phyloP scores from a whole-genome alignment of 2,329 filamentous ascomycete genomes.

The Scytalidium lignicola region DNA sequence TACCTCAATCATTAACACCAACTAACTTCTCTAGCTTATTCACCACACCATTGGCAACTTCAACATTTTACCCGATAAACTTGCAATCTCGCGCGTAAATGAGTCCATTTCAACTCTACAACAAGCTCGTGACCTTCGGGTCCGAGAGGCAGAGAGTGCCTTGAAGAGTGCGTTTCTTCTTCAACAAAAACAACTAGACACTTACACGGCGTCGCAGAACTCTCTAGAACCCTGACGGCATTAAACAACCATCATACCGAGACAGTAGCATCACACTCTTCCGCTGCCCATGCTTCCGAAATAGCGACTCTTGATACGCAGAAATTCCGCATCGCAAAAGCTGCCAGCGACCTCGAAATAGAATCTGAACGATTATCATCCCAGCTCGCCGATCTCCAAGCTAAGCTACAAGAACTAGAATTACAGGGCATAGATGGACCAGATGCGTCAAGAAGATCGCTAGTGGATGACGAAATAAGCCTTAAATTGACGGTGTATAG shows the following conservation, averaged over 20 bases:
- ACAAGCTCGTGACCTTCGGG: slow-evolving; percentile 73
- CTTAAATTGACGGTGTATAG: slow-evolving; percentile 87
- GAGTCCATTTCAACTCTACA: slow-evolving; percentile 80
- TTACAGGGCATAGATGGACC: slow-evolving; percentile 79
- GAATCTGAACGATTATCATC: slow-evolving; percentile 88
- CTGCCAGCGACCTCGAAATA: slow-evolving; percentile 81
- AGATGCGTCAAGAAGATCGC: slow-evolving; percentile 31
- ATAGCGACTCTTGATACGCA: slow-evolving; percentile 86
- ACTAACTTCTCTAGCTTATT: slow-evolving; percentile 61
- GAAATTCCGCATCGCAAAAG: slow-evolving; percentile 93
- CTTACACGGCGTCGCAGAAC: slow-evolving; percentile 36
- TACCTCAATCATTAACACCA: slow-evolving; percentile 3
- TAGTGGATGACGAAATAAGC: slow-evolving; percentile 58
- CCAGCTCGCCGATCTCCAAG: slow-evolving; percentile 70
- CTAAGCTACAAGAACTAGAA: slow-evolving; percentile 75
- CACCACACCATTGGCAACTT: slow-evolving; percentile 90
- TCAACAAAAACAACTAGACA: slow-evolving; percentile 1
- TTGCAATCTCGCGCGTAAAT: slow-evolving; percentile 74
- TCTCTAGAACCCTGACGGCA: slow-evolving; percentile 70
- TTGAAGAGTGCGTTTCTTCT: slow-evolving; percentile 50
- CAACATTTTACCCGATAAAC: slow-evolving; percentile 85
- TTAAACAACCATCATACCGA: slow-evolving; percentile 73
- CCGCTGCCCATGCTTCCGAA: slow-evolving; percentile 72
- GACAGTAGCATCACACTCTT: slow-evolving; percentile 68
- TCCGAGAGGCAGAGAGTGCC: slow-evolving; percentile 62